These are phyloP conservation scores for Pythium diclinum DNA, from an alignment of 352 stramenopile species.

Conservation along the genomic window DNA sequence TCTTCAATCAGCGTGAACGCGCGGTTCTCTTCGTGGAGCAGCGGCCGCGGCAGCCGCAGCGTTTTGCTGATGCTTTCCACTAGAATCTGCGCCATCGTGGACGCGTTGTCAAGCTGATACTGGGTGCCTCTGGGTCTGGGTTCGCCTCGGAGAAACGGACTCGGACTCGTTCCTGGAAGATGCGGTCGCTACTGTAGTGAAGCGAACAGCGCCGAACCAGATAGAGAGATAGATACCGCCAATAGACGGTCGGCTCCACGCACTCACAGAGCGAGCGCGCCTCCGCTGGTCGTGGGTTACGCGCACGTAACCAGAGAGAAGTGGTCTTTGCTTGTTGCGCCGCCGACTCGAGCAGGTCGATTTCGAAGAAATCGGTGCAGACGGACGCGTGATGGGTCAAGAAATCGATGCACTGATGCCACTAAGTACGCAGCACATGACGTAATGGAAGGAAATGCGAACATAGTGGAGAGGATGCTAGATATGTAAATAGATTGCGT, in stretches of 20 bases:
- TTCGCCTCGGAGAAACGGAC: background rate
- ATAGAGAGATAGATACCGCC: background rate
- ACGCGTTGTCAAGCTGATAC: background rate
- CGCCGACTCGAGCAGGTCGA: background rate
- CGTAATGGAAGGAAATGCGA: background rate
- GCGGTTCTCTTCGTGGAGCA: constrained; percentile 58
- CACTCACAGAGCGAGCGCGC: background rate
- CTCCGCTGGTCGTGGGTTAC: constrained; percentile 5
- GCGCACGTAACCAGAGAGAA: background rate
- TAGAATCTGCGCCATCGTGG: constrained; percentile 34
- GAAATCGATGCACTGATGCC: background rate
- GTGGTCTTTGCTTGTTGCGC: background rate
- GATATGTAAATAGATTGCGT: background rate
- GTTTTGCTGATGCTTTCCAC: constrained; percentile 53
- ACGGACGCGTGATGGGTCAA: constrained; percentile 2
- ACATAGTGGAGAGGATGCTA: background rate
- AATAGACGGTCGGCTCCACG: background rate
- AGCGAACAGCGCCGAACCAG: background rate
- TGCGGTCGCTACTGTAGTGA: background rate
- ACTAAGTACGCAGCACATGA: background rate
- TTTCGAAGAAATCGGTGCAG: constrained; percentile 1
- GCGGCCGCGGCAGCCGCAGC: constrained; percentile 58
- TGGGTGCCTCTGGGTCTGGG: background rate
- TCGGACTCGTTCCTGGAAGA: background rate
- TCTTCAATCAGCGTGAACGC: constrained; percentile 62